These are phyloP conservation scores for Ophiostoma pallidulum DNA, from an alignment of 2,329 filamentous ascomycete species.

Conservation along the genomic window DNA sequence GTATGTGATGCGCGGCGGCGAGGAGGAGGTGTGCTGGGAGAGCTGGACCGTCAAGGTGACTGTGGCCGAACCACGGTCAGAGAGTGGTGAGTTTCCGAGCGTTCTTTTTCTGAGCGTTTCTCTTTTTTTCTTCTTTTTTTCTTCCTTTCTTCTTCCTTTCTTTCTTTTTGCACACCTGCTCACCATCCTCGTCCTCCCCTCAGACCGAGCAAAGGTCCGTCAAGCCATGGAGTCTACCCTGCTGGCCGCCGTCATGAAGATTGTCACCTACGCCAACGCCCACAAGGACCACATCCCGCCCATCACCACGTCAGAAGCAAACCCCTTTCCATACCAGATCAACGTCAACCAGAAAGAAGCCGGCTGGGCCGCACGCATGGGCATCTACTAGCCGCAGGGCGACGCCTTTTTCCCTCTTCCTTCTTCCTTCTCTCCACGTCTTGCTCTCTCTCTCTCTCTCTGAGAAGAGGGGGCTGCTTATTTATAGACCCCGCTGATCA, in stretches of 20 bases:
- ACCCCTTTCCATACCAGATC: conserved; percentile 94
- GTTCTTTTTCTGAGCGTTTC: conserved; percentile 5
- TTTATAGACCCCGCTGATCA: too few relatives aligned
- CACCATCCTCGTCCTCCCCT: not conserved
- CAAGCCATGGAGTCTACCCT: conserved; percentile 86
- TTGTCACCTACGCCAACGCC: conserved; percentile 74
- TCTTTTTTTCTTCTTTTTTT: conserved; percentile 8
- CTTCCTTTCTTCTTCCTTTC: conserved; percentile 5
- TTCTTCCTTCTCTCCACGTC: not conserved
- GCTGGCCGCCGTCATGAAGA: conserved; percentile 78
- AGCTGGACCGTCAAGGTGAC: conserved; percentile 90
- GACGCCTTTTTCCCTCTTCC: not conserved
- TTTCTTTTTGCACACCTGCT: not conserved
- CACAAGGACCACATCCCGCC: conserved; percentile 96
- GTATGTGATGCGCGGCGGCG: conserved; percentile 55
- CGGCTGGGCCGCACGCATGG: conserved; percentile 62
- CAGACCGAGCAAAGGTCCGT: conserved; percentile 80
- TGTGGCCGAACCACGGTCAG: conserved; percentile 80
- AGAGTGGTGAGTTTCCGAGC: conserved; percentile 56
- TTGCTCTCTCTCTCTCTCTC: not conserved
- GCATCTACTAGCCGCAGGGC: conserved; percentile 48
- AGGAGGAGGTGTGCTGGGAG: conserved; percentile 97
- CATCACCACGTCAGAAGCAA: conserved; percentile 83
- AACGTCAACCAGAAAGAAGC: conserved; percentile 75
- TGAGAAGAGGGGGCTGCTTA: too few relatives aligned